Evolutionary conservation across 805 yeast genomes (phyloP).

Genomic region (Komagataella pseudopastoris): DNA sequence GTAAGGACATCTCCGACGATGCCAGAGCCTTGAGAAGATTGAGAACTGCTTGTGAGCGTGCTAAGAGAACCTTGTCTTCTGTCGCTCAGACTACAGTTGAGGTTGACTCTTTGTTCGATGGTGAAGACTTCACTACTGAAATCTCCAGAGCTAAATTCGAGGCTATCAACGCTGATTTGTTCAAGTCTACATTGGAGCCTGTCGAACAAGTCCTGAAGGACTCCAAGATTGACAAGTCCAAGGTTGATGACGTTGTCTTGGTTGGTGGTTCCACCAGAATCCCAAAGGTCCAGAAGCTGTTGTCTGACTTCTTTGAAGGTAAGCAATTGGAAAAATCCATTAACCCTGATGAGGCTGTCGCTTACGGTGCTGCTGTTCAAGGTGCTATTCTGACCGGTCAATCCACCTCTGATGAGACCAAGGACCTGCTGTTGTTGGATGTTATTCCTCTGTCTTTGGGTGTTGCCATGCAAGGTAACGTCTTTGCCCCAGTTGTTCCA

Average conservation of each 20-base stretch:
- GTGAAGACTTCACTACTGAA: conserved; percentile 89
- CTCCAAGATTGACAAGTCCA: conserved; percentile 71
- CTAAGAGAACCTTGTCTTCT: conserved; percentile 95
- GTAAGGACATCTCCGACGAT: conserved; percentile 78
- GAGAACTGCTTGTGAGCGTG: conserved; percentile 98
- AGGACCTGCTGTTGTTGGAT: conserved; percentile 90
- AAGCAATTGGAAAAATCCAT: conserved; percentile 93
- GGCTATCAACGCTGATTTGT: conserved; percentile 84
- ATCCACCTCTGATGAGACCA: conserved; percentile 73
- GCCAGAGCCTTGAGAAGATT: conserved; percentile 96
- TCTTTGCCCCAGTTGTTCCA: conserved; percentile 97
- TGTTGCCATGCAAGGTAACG: conserved; percentile 99
- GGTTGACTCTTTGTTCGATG: conserved; percentile 89
- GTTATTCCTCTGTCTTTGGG: conserved; percentile 98
- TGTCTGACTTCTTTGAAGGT: conserved; percentile 93
- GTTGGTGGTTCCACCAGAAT: conserved; percentile 99
- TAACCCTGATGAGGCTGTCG: conserved; percentile 98
- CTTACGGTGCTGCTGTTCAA: conserved; percentile 98
- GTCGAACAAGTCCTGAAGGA: conserved; percentile 90
- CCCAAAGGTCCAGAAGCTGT: conserved; percentile 92
- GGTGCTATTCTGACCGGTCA: conserved; percentile 96
- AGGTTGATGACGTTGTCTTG: conserved; percentile 88
- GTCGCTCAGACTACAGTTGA: conserved; percentile 93
- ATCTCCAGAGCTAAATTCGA: conserved; percentile 97
- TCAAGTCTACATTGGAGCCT: conserved; percentile 89